Conservation (phyloP, 345 rosid species). For the Aurinia saxatilis region DNA sequence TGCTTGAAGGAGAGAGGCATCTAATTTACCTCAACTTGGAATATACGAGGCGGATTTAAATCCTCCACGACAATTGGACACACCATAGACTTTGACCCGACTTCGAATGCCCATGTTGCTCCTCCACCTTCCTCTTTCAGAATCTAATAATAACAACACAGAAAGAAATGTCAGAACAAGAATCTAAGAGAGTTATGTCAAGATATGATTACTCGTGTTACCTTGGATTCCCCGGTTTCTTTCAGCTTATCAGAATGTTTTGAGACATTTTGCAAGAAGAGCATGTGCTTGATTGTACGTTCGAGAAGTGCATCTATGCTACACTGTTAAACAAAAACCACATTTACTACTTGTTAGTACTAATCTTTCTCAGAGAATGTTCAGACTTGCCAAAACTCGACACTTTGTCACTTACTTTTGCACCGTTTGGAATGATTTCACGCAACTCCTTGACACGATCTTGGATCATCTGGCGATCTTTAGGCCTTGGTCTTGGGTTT, state of each 20-base stretch:
- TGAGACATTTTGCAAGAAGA: constrained; percentile 91
- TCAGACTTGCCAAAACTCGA: neutral
- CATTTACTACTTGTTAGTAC: neutral
- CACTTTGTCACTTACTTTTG: constrained; percentile 53
- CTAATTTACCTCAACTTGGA: constrained; percentile 75
- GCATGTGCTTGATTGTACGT: constrained; percentile 96
- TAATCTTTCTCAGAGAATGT: neutral
- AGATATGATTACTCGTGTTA: constrained; percentile 4
- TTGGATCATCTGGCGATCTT: constrained; percentile 99
- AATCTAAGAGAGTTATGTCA: neutral
- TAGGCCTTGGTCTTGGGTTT: constrained; percentile 93
- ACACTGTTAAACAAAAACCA: constrained; percentile 50
- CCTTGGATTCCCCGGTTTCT: constrained; percentile 81
- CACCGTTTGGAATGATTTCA: constrained; percentile 91
- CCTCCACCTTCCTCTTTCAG: constrained; percentile 71
- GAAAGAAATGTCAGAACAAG: neutral
- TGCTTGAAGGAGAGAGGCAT: neutral
- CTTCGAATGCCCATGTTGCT: constrained; percentile 97
- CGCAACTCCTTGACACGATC: constrained; percentile 97
- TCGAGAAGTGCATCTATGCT: constrained; percentile 96
- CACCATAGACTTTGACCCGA: constrained; percentile 75
- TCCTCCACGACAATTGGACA: constrained; percentile 97
- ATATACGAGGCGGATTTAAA: constrained; percentile 76
- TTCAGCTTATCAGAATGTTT: constrained; percentile 92
- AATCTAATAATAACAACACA: constrained; percentile 44